Base-by-base conservation (phyloP, 257 asterid species). In the Nyctanthes arbortristis region DNA sequence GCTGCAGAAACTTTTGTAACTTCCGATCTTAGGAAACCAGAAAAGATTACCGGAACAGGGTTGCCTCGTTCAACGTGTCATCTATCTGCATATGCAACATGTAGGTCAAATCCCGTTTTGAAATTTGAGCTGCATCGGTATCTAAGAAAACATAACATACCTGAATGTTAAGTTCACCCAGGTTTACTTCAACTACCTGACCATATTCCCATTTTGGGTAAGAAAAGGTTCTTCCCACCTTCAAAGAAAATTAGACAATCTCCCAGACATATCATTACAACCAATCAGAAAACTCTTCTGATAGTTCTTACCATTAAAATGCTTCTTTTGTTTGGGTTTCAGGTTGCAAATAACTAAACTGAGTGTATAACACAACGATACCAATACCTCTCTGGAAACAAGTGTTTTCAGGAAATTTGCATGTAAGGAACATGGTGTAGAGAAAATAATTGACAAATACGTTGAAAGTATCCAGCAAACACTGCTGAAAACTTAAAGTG, bases 21-120 rank as follows among this genome's bases (percentile, higher is more conserved):
- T 28, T 57, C 5, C 7, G 33, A 76, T 36, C 70, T 9, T 37
- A 34, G 40, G 57, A 25, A 5, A 34, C 52, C n/a, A 39, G 47
- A 61, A 62, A 2, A 22, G 22, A 43, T 67, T 74, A 85, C 84
- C 84, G 91, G 73, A 78, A 75, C 29, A 74, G 79, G 52, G 87
- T 87, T 8, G 96, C 91, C 75, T 89, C 97, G 45, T 91, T 96
- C 87, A 91, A 82, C 86, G 87, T 87, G 78, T 91, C 95, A 33
- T 93, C 96, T 39, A 87, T 85, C 97, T 91, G 97, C 81, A 75
- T 7, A 72, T 35, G 29, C 63, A 60, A 43, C 30, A 39, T 73
- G 66, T 62, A 56, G 29, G 76, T 77, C 31, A 68, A 56, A 65
- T 34, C n/a, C 22, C n/a, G 24, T 4, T 64, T 47, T 34, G 35